These are phyloP conservation scores for Sarcocystis neurona DNA, from an alignment of 169 alveolate species.

Conservation along the genomic window DNA sequence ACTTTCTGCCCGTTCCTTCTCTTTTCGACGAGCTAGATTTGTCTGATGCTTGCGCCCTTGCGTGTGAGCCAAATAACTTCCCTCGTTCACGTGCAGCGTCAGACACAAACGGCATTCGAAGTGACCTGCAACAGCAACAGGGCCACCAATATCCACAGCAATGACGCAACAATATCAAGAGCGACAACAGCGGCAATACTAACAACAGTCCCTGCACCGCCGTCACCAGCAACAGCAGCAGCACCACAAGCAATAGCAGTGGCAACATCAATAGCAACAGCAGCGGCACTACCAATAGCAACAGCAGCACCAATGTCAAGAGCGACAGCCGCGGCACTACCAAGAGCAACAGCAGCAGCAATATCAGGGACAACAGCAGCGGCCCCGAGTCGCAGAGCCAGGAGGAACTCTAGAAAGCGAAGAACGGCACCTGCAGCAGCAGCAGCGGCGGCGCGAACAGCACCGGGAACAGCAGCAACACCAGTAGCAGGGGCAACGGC, in stretches of 20 bases:
- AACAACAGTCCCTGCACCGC: neutral
- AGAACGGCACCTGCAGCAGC: no score
- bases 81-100: slow-evolving; percentile 98
- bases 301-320: neutral
- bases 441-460: no score
- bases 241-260: neutral
- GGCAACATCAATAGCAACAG: neutral
- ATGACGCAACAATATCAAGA: neutral
- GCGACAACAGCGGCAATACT: neutral
- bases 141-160: no score
- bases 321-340: neutral
- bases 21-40: slow-evolving; percentile 93
- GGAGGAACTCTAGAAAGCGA: no score
- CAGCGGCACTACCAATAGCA: no score
- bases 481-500: neutral
- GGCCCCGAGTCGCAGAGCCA: no score
- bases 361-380: neutral
- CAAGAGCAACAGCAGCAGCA: neutral
- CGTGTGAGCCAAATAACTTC: slow-evolving; percentile 97
- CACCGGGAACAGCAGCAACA: neutral
- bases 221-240: neutral
- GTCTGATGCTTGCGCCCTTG: slow-evolving; percentile 88
- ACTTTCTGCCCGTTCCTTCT: slow-evolving; percentile 90
- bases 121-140: slow-evolving; percentile 53
- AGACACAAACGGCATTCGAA: slow-evolving; percentile 94